Evolutionary conservation across 352 stramenopile species (phyloP), one percentile per base, ranked within the genome.

Genomic region (Globisporangium nodosum): DNA sequence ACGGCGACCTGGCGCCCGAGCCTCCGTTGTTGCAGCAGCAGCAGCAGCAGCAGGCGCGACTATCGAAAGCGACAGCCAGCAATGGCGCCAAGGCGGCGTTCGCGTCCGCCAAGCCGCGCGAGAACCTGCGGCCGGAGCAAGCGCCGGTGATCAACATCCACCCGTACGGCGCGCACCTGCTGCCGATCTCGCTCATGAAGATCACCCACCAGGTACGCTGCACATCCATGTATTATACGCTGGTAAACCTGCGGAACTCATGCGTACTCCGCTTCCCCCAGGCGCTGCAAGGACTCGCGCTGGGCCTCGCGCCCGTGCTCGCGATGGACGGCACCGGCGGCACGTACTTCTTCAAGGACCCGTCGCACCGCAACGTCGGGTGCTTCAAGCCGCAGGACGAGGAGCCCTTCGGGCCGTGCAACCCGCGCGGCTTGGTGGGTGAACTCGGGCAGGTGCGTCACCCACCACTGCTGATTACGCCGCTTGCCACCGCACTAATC

Each of bases 351-450:
- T 83, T 99, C 45, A 95, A 97, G 51, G 94, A 98, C 71, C 82
- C 91, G 5, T 78, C 81, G 7, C 97, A 98, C 61, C 87, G 86
- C 63, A 90, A 97, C 61, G 87, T 98, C 24, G 92, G 88, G 21
- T 97, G 97, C 30, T 99, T 99, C 71, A 99, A 99, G 61, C 96
- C 97, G 40, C 81, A 97, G 56, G 97, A 99, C 68, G 97, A 99
- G 68, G 97, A 99, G 61, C 96, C 97, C 0, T 99, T 98, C 65
- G 96, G 94, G 0, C 93, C 94, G 48, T 98, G 98, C 70, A 99
- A 99, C 74, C 97, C 97, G 11, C 88, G 96, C 37, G 93, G 92
- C 9, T 92, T 98, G 47, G 78, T 98, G 27, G 87, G 78, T 20
- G 70, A 81, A 45, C 69, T 94, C 9, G 85, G 82, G 16, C 78